These are phyloP conservation scores for Venturia carpophila DNA, from an alignment of 2,329 filamentous ascomycete species.

Conservation along the genomic window DNA sequence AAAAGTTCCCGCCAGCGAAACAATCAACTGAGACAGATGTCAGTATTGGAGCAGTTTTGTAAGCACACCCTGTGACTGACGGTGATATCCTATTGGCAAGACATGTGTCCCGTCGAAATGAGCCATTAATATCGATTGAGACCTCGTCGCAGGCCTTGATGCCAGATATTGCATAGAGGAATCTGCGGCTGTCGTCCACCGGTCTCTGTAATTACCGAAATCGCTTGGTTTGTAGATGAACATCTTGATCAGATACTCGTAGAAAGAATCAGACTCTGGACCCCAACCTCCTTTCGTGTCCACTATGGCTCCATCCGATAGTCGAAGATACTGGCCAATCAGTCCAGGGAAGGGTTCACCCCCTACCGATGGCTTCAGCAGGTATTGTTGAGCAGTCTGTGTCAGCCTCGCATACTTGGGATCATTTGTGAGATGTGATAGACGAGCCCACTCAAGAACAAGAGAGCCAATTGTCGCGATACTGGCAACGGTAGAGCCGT, in stretches of 20 bases:
- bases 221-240: constrained; percentile 65
- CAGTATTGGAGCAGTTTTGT: not conserved
- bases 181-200: constrained; percentile 68
- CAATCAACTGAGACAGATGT: constrained; percentile 52
- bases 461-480: constrained; percentile 71
- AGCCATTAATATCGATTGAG: constrained; percentile 66
- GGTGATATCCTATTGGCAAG: constrained; percentile 36
- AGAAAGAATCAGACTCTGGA: constrained; percentile 71
- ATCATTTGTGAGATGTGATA: constrained; percentile 68
- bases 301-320: constrained; percentile 57
- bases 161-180: constrained; percentile 65
- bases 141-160: constrained; percentile 56
- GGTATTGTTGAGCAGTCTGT: constrained; percentile 60
- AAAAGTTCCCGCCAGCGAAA: constrained; percentile 78
- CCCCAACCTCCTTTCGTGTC: constrained; percentile 67
- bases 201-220: constrained; percentile 59
- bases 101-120: constrained; percentile 43
- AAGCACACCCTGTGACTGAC: constrained; percentile 27
- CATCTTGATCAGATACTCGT: constrained; percentile 91
- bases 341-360: constrained; percentile 70
- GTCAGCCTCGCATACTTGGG: constrained; percentile 56
- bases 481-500: constrained; percentile 45
- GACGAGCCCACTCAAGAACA: constrained; percentile 74
- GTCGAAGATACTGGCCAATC: constrained; percentile 58
- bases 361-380: constrained; percentile 56